Evolutionary conservation across 768 basidiomycete species (phyloP), one percentile per base, ranked within the genome.

Genomic region (Pleurotus ostreatus): DNA sequence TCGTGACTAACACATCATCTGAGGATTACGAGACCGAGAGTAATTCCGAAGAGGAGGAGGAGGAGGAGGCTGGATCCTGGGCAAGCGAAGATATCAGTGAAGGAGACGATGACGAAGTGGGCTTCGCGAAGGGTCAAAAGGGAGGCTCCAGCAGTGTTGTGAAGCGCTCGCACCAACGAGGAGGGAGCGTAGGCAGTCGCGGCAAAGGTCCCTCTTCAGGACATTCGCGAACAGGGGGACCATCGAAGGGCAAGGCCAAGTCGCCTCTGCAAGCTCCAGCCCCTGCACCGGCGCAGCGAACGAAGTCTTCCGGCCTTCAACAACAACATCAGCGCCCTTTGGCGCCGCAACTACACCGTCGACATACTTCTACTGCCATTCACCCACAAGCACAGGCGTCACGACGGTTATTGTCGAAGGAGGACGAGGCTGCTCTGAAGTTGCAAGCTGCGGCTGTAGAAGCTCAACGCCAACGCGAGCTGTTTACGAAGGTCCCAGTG

Each of bases 401-500:
- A 11, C 13, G 51, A 53, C 51, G 51, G 4, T 9, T 40, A 15
- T 25, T 53, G 20, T 53, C 51, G 4, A 53, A 63, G 61, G 58
- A 63, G 57, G 59, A 62, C 55, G 57, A 61, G 62, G 40, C 43
- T 5, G 52, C 57, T 18, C 52, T 61, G 15, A 57, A 69, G 12
- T 61, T 79, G 15, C 74, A 68, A 5, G 77, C 82, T 51, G 88
- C 87, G 4, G 85, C 82, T 0, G 62, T 80, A 57, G 86, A 89
- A 65, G 83, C 75, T 1, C 80, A 82, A 63, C 78, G 82, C 15
- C 80, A 86, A 61, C 78, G 80, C 25, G 87, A 92, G 12, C 74
- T 92, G 75, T 87, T 89, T 63, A 77, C 80, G 59, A 91, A 92
- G 70, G 76, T 85, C 12, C 88, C 88, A 1, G 77, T 80, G 51